These are phyloP conservation scores for Echium plantagineum DNA, from an alignment of 257 asterid species.

Conservation along the genomic window DNA sequence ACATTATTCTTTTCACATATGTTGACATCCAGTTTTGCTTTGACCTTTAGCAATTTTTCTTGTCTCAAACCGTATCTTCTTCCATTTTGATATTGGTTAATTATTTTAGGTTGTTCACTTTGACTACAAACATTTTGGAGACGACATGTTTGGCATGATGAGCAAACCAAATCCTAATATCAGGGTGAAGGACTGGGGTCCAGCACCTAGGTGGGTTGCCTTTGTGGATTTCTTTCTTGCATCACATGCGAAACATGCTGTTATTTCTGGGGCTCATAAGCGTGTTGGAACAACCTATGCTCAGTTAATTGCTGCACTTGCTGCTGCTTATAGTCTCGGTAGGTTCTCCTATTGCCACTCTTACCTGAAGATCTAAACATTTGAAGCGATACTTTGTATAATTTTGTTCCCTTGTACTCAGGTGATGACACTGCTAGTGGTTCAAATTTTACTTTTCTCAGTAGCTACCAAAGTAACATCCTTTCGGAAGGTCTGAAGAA, in stretches of 20 bases:
- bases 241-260: constrained; percentile 69
- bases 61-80: not conserved
- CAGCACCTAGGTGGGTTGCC: constrained; percentile 99
- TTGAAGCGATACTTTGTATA: not conserved
- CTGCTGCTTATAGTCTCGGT: constrained; percentile 81
- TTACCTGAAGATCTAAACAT: not conserved
- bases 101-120: constrained; percentile 65
- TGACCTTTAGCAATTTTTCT: not conserved
- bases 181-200: constrained; percentile 87
- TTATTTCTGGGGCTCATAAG: constrained; percentile 81
- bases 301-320: constrained; percentile 83
- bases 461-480: constrained; percentile 80
- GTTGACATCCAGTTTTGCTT: not conserved
- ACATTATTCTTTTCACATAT: not conserved
- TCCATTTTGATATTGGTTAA: not conserved
- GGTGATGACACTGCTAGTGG: constrained; percentile 31
- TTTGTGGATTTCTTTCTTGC: constrained; percentile 96
- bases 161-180: constrained; percentile 25
- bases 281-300: constrained; percentile 93
- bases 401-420: constrained; percentile 16
- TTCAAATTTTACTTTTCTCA: constrained; percentile 49
- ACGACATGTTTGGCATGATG: constrained; percentile 38
- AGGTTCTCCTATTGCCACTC: constrained; percentile 9
- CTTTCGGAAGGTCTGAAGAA: constrained; percentile 56
- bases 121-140: constrained; percentile 45